Conservation (phyloP, 768 basidiomycete genomes). For the Lepiota brunneoincarnata region DNA sequence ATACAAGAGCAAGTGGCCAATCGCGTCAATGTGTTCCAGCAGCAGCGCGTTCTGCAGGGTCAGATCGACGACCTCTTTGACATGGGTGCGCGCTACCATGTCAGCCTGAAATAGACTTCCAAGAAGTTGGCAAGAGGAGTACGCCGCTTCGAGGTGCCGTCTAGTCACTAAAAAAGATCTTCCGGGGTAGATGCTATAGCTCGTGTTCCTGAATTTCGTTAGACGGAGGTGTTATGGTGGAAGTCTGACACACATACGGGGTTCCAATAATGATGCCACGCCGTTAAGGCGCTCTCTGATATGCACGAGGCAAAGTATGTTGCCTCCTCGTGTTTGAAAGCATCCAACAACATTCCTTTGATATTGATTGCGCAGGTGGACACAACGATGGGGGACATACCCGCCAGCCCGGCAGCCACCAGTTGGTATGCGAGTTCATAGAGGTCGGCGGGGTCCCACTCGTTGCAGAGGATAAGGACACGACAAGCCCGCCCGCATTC, state of each 20-base stretch:
- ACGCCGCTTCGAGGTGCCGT: constrained; percentile 5
- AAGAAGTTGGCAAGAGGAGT: constrained; percentile 1
- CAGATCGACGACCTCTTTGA: constrained; percentile 6
- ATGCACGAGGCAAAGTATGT: constrained; percentile 7
- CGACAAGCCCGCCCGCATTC: not conserved
- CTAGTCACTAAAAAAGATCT: constrained; percentile 1
- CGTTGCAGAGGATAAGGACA: not conserved
- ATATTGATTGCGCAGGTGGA: not conserved
- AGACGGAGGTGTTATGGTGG: not conserved
- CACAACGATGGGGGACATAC: not conserved
- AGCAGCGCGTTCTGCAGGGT: constrained; percentile 4
- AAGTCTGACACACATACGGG: constrained; percentile 1
- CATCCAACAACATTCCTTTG: constrained; percentile 1
- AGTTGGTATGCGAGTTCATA: constrained; percentile 5
- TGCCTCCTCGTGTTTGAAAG: constrained; percentile 3
- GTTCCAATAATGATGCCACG: constrained; percentile 12
- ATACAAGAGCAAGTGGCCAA: constrained; percentile 4
- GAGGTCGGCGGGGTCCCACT: constrained; percentile 4
- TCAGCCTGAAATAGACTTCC: constrained; percentile 2
- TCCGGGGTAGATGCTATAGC: constrained; percentile 7
- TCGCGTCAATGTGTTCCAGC: constrained; percentile 5
- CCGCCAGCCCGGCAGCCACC: not conserved
- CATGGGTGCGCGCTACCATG: not conserved
- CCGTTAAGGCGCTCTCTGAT: constrained; percentile 5
- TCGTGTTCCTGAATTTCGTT: not conserved